phyloP scores from a whole-genome alignment of 768 basidiomycete genomes.

The Phlegmacium glaucopus region DNA sequence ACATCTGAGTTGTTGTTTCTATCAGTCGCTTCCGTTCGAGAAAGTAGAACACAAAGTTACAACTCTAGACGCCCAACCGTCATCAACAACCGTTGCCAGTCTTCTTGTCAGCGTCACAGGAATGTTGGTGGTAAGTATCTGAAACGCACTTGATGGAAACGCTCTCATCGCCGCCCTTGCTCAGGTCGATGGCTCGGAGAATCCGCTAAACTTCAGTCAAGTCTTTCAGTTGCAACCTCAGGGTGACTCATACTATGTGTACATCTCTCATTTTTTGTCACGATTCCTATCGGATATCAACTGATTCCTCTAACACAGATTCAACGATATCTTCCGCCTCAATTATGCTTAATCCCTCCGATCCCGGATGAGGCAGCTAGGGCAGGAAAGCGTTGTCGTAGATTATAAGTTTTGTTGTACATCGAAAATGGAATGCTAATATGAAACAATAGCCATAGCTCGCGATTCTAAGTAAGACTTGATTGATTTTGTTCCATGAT shows the following conservation, averaged over 20 bases:
- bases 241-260: constrained; percentile 80
- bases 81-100: constrained; percentile 51
- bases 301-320: constrained; percentile 32
- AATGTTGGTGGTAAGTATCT: constrained; percentile 56
- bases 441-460: too few species aligned
- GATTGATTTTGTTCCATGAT: neutral
- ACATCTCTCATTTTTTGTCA: constrained; percentile 25
- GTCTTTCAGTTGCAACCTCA: constrained; percentile 89
- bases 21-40: constrained; percentile 75
- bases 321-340: constrained; percentile 92
- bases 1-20: constrained; percentile 1
- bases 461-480: neutral
- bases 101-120: constrained; percentile 89
- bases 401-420: neutral
- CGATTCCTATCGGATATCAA: too few species aligned
- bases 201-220: constrained; percentile 90
- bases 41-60: constrained; percentile 78
- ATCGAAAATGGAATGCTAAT: too few species aligned
- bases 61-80: constrained; percentile 88
- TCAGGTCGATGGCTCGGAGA: constrained; percentile 77
- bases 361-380: neutral
- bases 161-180: constrained; percentile 1
- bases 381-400: neutral
- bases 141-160: too few species aligned
- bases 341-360: constrained; percentile 50